Base-by-base conservation (phyloP, 768 basidiomycete species). In the Leccinum disarticulatum region DNA sequence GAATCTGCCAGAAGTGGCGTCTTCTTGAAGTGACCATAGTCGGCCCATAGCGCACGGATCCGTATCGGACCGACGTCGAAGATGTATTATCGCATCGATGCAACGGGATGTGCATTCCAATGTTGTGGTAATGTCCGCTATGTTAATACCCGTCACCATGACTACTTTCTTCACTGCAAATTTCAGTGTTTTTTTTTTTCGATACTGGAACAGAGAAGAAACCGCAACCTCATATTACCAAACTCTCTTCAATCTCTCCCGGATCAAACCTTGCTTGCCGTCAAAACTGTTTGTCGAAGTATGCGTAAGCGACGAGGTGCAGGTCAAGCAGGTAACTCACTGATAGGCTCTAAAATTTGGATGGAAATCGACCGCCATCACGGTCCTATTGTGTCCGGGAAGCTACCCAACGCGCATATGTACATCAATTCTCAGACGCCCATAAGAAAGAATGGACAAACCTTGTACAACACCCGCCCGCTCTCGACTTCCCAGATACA, bases 371-470 rank as follows among this genome's bases (percentile, higher is more conserved):
- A 94, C 93, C n/a, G 88, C 79, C 1, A 93, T 95, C 14, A 98
- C 95, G 0, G 95, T 95, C 11, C 96, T 95, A 73, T 93, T 97
- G 74, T 99, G 96, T 14, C 96, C 96, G 41, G 96, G 93, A 58
- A 98, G 81, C 91, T 92, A 61, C n/a, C 9, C 17, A 41, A 17
- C 36, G 15, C 27, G 25, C n/a, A 55, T n/a, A n/a, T n/a, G n/a
- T 27, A 36, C 19, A 9, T 1, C 10, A n/a, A n/a, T 43, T 17
- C 47, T 49, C 28, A 41, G 33, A 0, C 2, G 41, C 19, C 15
- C 3, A 0, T 17, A 38, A 9, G 14, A 17, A 57, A 19, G 56
- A n/a, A 31, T 48, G 62, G 67, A 61, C 70, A 6, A 47, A 94
- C 87, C 83, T 95, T 93, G 79, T 93, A 93, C 63, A 88, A 69